Base-by-base conservation (phyloP, 1,284 basidiomycete species). In the Lignosus rhinocerotis region DNA sequence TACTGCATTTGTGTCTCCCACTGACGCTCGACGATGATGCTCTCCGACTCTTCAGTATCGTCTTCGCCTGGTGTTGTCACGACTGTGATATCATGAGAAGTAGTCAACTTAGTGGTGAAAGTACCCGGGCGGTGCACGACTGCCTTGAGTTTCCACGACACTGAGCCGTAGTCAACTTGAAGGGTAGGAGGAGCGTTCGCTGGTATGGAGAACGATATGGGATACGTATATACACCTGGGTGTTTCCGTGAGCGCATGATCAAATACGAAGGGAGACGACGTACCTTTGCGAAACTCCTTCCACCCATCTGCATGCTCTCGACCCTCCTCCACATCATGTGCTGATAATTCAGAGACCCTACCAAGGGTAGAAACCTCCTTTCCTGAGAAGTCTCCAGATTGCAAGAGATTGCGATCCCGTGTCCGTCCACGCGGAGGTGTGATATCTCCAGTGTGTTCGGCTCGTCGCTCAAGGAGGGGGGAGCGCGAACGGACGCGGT, bases 1-100 rank as follows among this genome's bases (percentile, higher is more conserved):
- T 93, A 95, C 64, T 93, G 88, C 69, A 98, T 78, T 70, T 97
- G 90, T 59, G 88, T 83, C 60, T 98, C 96, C 96, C 96, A 99
- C 66, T 91, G 87, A 25, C 94, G 80, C 71, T 97, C 92, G 12
- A 98, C 87, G 50, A 95, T 83, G 60, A 98, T 88, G 66, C 88
- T 86, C 68, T 93, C 93, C 4, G 80, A 84, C 62, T 91, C 91
- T 68, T 96, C 93, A 4, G 79, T 80, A 70, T 91, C 90, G 60
- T 93, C 92, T 58, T 92, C 89, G 14, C 82, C 83, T 0, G 93
- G 94, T 49, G 82, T 84, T 19, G 90, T 83, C 33, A 98, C 85
- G 47, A 97, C 82, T 0, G 80, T 80, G 14, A 98, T 88, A 51
- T 96, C 92, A 43, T 87, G 81, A 38, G 82, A 75, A 7, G 92